Evolutionary conservation across 2,329 filamentous ascomycete genomes (phyloP), one percentile per base, ranked within the genome.

Genomic region (Colletotrichum caudatum): DNA sequence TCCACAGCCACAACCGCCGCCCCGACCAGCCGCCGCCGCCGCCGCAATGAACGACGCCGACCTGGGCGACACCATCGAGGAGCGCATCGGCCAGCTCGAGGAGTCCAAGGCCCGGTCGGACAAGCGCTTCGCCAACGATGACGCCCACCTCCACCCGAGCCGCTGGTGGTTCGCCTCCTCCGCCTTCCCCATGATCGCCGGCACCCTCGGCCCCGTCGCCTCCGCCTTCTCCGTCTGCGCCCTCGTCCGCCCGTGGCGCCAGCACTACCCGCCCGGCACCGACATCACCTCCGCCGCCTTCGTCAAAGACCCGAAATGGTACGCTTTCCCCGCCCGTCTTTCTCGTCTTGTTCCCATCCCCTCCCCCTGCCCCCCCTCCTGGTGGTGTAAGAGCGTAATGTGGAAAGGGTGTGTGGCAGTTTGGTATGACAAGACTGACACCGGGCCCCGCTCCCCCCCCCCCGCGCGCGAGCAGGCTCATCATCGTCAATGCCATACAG

Each of bases 221-320:
- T 97, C 95, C 69, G 91, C 96, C 39, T 92, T 96, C 81, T 95
- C 92, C 69, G 94, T 97, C 70, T 94, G 93, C 73, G 93, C 94
- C 9, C 85, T 97, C n/a, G 93, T 94, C 1, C 91, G 90, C 37
- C 89, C 89, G 29, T 97, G 94, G 95, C 87, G 93, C 72, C 88
- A 91, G 78, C 84, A 84, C 60, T 81, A 88, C 6, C 78, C 80
- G 1, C 84, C 86, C 0, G 83, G 84, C 0, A 82, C 86, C 6
- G 78, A 85, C 1, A 77, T 87, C 7, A 82, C 86, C 12, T 77
- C 83, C 1, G 90, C 89, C 0, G 44, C 74, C 2, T 89, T 88
- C 33, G 86, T 92, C 66, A 51, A 75, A 0, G 94, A 97, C 79
- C 94, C 94, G 1, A 74, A 80, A 74, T 97, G 94, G 92, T 92